Conservation (phyloP, 495 filamentous ascomycete species). For the Penicillium antarcticum region DNA sequence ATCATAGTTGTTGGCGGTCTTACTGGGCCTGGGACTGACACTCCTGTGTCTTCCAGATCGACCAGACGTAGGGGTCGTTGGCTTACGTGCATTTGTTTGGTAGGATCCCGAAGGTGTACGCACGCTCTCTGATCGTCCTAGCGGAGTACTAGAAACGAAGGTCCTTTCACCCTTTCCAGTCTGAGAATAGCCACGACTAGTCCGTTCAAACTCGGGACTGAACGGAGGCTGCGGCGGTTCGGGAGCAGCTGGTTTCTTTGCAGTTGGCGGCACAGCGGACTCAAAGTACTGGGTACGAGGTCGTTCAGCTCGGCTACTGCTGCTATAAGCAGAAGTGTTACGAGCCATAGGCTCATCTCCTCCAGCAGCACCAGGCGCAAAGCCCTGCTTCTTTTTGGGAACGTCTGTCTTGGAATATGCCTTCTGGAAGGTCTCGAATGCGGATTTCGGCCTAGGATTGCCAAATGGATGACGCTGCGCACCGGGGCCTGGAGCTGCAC, state of each 20-base stretch:
- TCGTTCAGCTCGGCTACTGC: constrained; percentile 34
- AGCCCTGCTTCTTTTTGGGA: constrained; percentile 49
- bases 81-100: constrained; percentile 28
- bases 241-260: constrained; percentile 33
- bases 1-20: constrained; percentile 20
- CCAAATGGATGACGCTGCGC: constrained; percentile 36
- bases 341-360: constrained; percentile 56
- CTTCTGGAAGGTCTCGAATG: constrained; percentile 42
- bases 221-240: constrained; percentile 7
- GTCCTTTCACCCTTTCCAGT: constrained; percentile 66
- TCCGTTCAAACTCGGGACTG: constrained; percentile 43
- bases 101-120: constrained; percentile 39
- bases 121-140: constrained; percentile 44
- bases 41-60: constrained; percentile 34
- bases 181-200: constrained; percentile 67
- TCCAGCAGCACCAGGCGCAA: constrained; percentile 50
- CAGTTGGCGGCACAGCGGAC: constrained; percentile 36
- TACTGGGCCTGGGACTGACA: constrained; percentile 36
- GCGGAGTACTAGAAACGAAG: constrained; percentile 42
- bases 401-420: constrained; percentile 34
- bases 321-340: constrained; percentile 50
- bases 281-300: constrained; percentile 32
- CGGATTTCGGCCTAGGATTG: constrained; percentile 34
- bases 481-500: constrained; percentile 20
- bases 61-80: constrained; percentile 29